These are phyloP conservation scores for Avena sativa DNA, from an alignment of 176 grass and related monocot genomes.

Conservation along the genomic window DNA sequence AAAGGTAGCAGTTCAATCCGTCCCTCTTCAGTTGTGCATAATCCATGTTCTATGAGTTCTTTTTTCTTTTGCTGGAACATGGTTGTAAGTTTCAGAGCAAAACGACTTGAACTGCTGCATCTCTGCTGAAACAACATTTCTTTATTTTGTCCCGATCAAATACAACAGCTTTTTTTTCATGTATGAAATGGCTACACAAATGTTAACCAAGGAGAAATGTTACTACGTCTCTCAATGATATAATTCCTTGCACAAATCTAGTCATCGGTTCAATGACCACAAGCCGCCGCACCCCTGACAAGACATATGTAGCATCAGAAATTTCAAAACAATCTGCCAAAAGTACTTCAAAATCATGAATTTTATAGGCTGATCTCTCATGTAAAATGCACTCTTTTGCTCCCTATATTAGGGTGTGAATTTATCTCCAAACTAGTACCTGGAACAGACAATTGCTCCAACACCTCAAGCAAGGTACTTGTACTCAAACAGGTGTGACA, in stretches of 20 bases:
- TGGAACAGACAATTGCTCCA: slow-evolving; percentile 65
- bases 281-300: slow-evolving; percentile 62
- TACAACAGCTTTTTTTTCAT: slow-evolving; percentile 58
- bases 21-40: not conserved
- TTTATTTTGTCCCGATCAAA: slow-evolving; percentile 51
- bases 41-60: not conserved
- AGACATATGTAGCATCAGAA: not conserved
- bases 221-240: slow-evolving; percentile 71
- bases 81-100: not conserved
- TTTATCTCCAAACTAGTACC: slow-evolving; percentile 48
- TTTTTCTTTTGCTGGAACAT: not conserved
- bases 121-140: slow-evolving; percentile 39
- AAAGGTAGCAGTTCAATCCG: not conserved
- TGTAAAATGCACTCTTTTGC: not conserved
- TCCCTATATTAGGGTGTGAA: not conserved
- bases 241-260: slow-evolving; percentile 66
- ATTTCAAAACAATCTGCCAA: slow-evolving; percentile 15
- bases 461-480: slow-evolving; percentile 53
- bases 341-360: not conserved
- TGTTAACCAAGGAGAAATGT: slow-evolving; percentile 63
- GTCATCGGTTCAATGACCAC: slow-evolving; percentile 58
- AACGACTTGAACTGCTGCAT: slow-evolving; percentile 25
- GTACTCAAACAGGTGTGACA: slow-evolving; percentile 62
- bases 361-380: not conserved
- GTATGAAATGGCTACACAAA: slow-evolving; percentile 66